Base-by-base conservation (phyloP, 768 basidiomycete species). In the Leucosporidium scottii region DNA sequence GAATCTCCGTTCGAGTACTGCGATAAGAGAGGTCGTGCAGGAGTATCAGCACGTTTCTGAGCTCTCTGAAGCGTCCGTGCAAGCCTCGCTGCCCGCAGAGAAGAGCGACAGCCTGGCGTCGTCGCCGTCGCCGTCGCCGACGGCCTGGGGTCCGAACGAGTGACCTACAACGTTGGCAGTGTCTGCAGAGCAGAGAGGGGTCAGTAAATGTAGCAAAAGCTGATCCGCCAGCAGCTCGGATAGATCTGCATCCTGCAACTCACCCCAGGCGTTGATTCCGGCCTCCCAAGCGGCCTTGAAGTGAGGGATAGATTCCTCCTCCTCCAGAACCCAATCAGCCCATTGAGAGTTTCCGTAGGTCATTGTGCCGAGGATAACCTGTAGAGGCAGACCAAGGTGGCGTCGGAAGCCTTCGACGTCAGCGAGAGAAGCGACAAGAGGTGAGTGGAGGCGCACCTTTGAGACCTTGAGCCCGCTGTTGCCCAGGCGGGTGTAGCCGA, bases 391-490 rank as follows among this genome's bases (percentile, higher is more conserved):
- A 25, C 15, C 17, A 39, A 25, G n/a, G 25, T 27, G 12, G 15
- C 27, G 25, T 15, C 28, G 6, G 28, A 20, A 10, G 20, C 28
- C 30, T 12, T 31, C 28, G 28, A 34, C 21, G 30, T 36, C 27
- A 15, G 44, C 8, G 51, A 36, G 34, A 34, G 54, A 39, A 49
- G 39, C 20, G n/a, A 30, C 1, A 21, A 31, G 27, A 30, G 30
- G 4, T 39, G 49, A 13, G 44, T 18, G 28, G n/a, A 48, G 9
- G 28, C 58, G 51, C 27, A 68, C 66, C 57, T 82, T 84, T 30
- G 86, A 87, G 1, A 88, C 82, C 74, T 87, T 84, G 51, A 85
- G 77, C 4, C 85, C 86, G 0, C 84, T 85, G 8, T 82, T 84
- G 78, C 86, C 84, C 25, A 82, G 78, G 56, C 80, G 64, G 36